These are phyloP conservation scores for Golubevia sp. DNA, from an alignment of 1,284 basidiomycete species.

Conservation along the genomic window DNA sequence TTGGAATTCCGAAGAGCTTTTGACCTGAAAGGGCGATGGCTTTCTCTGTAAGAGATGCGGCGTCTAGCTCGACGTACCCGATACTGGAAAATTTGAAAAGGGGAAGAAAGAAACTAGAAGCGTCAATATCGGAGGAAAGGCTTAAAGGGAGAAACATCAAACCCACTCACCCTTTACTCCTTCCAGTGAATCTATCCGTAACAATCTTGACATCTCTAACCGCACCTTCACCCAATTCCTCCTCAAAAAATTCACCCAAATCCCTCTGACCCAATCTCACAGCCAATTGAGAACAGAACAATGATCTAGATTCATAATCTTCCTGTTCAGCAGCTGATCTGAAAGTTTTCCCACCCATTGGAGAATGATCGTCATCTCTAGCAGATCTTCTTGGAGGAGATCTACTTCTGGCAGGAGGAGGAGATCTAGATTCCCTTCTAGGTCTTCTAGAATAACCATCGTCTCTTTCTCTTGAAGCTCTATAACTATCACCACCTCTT, in stretches of 20 bases:
- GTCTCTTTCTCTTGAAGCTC: not conserved
- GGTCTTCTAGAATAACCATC: not conserved
- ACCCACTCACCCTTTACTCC: slow-evolving; percentile 32
- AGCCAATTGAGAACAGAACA: slow-evolving; percentile 55
- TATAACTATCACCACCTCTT: slow-evolving; percentile 14
- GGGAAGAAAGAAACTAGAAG: not conserved
- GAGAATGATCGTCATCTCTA: slow-evolving; percentile 5
- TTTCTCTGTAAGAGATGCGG: slow-evolving; percentile 30
- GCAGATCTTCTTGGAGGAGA: slow-evolving; percentile 2
- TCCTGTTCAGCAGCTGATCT: slow-evolving; percentile 22
- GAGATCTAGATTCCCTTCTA: slow-evolving; percentile 10
- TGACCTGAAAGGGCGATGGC: slow-evolving; percentile 47
- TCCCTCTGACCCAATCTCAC: slow-evolving; percentile 42
- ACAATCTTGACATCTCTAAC: slow-evolving; percentile 50
- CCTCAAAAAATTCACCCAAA: slow-evolving; percentile 59
- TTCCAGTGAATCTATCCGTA: slow-evolving; percentile 41
- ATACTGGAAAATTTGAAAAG: slow-evolving; percentile 17
- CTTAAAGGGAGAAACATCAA: not conserved
- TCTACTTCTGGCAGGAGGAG: slow-evolving; percentile 14
- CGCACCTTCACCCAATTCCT: slow-evolving; percentile 41
- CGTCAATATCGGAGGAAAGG: not conserved
- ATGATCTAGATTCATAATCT: slow-evolving; percentile 54
- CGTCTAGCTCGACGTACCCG: slow-evolving; percentile 49
- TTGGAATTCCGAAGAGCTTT: slow-evolving; percentile 49
- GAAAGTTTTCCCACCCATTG: slow-evolving; percentile 1